Evolutionary conservation across 225 moss, liverwort and hornwort genomes (phyloP).

Genomic region (Asterella californica): DNA sequence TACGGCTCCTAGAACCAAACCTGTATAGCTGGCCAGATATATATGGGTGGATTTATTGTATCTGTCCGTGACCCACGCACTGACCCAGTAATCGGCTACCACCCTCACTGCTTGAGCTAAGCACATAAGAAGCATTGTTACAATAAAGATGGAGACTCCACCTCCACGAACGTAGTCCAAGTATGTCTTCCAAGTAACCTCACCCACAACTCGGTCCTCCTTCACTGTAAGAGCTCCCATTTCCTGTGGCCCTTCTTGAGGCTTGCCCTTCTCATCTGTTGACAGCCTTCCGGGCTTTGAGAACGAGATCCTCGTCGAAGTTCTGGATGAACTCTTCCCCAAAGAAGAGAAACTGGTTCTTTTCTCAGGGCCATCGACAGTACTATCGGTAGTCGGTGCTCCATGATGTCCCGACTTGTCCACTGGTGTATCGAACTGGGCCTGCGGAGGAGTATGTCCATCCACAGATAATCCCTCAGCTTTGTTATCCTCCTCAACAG

Average conservation of each 20-base stretch:
- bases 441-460: background rate
- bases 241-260: background rate
- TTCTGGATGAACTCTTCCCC: background rate
- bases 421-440: background rate
- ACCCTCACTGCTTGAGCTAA: constrained; percentile 80
- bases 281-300: constrained; percentile 3
- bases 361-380: background rate
- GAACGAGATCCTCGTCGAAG: background rate
- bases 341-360: background rate
- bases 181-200: constrained; percentile 68
- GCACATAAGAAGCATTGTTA: constrained; percentile 42
- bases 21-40: constrained; percentile 61
- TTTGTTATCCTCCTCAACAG: background rate
- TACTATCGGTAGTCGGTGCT: background rate
- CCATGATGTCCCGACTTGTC: background rate
- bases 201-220: constrained; percentile 73
- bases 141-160: constrained; percentile 43
- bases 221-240: constrained; percentile 63
- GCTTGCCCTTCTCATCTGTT: constrained; percentile 1
- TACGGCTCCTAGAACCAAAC: constrained; percentile 49
- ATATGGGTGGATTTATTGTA: constrained; percentile 52
- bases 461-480: background rate
- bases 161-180: constrained; percentile 59
- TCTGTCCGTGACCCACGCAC: constrained; percentile 61
- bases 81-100: constrained; percentile 84